Evolutionary conservation across 2,329 filamentous ascomycete genomes (phyloP), one percentile per base, ranked within the genome.

Genomic region (Colletotrichum karsti): DNA sequence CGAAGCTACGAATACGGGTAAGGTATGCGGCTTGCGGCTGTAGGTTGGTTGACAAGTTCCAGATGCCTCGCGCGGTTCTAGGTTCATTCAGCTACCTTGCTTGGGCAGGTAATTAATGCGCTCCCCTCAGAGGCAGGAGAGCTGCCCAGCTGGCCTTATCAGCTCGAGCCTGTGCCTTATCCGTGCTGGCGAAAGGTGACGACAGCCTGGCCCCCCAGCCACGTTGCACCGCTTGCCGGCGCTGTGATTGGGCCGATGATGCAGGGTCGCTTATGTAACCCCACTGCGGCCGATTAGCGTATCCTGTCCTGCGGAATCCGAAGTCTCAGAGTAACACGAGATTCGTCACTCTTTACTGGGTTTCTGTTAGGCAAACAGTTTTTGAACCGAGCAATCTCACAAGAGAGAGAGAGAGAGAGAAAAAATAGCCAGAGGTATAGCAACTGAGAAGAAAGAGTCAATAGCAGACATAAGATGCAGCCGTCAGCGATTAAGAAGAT

Each of bases 91-190:
- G 57, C 51, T 26, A 57, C 53, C 53, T 35, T 37, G n/a, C n/a
- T n/a, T n/a, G n/a, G n/a, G n/a, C n/a, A n/a, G n/a, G n/a, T n/a
- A n/a, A n/a, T n/a, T n/a, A n/a, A n/a, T n/a, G n/a, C n/a, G n/a
- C 46, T 24, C 46, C 26, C 46, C 26, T n/a, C 46, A 26, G 12
- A 51, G n/a, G 46, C 46, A 50, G 41, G 37, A 46, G 51, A 64
- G 60, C 65, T 59, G 63, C 41, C 60, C 53, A 58, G 60, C 60
- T 67, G 64, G 64, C 64, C 60, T 68, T 68, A 68, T 68, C 60
- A 42, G 65, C 65, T 48, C 53, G 53, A 67, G 60, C 60, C 60
- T 48, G 60, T 51, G 42, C 46, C 65, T 68, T 68, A 68, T 68
- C 65, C 60, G 60, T 68, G 65, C 65, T 68, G 37, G 37, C 46